Conservation (phyloP, 331 rosid species). For the Phaseolus coccineus region DNA sequence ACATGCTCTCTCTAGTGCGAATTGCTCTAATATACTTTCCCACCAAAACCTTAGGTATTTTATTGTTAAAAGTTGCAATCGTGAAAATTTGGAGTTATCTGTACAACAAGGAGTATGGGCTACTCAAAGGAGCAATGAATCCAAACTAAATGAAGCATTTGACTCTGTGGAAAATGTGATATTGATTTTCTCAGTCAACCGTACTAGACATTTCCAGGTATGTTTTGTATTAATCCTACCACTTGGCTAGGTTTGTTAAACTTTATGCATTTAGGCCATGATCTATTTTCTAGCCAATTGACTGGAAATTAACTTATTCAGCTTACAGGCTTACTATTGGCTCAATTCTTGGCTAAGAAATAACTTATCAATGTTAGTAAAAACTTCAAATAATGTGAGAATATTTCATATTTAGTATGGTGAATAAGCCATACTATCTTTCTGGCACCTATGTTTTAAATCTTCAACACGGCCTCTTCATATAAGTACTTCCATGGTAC, state of each 20-base stretch:
- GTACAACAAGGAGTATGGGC: constrained; percentile 99
- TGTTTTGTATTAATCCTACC: constrained; percentile 40
- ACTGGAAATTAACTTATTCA: constrained; percentile 29
- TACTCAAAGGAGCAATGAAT: constrained; percentile 99
- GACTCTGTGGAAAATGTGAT: constrained; percentile 95
- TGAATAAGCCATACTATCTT: constrained; percentile 5
- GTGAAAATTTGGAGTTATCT: constrained; percentile 98
- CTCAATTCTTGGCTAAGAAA: constrained; percentile 22
- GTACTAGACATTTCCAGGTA: constrained; percentile 99
- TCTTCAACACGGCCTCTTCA: constrained; percentile 25
- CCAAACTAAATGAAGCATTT: constrained; percentile 97
- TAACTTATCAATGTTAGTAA: not conserved
- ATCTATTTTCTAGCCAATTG: constrained; percentile 26
- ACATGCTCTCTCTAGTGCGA: constrained; percentile 37
- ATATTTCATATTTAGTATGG: constrained; percentile 16
- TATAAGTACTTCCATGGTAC: constrained; percentile 27
- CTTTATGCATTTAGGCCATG: constrained; percentile 27
- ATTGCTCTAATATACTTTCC: constrained; percentile 57
- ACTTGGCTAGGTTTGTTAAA: constrained; percentile 30
- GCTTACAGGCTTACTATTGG: constrained; percentile 16
- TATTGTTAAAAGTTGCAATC: constrained; percentile 99
- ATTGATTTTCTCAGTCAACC: constrained; percentile 95
- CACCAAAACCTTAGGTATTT: constrained; percentile 83
- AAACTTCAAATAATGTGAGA: not conserved
- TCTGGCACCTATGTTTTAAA: constrained; percentile 30